These are phyloP conservation scores for Selenicereus undatus DNA, from an alignment of 148 eudicot genomes.

Conservation along the genomic window DNA sequence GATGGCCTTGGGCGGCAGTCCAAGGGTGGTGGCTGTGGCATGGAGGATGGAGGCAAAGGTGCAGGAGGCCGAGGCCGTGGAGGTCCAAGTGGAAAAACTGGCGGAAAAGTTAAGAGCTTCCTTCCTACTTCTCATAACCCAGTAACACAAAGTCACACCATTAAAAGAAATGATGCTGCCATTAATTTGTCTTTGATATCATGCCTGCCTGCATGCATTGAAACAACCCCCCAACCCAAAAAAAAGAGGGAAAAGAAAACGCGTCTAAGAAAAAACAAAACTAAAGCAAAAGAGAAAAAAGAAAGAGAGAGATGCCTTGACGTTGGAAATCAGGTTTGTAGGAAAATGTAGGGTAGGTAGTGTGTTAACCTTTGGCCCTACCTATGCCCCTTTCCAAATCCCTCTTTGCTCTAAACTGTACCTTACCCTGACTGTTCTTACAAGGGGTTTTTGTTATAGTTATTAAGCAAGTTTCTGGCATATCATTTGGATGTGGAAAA, in stretches of 20 bases:
- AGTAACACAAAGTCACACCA: background rate
- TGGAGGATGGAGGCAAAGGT: constrained; percentile 62
- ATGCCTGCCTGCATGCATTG: background rate
- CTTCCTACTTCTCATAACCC: background rate
- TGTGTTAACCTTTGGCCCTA: background rate
- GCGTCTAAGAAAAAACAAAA: no score
- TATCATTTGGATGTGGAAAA: background rate
- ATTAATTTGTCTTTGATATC: background rate
- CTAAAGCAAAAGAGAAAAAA: no score
- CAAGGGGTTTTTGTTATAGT: no score
- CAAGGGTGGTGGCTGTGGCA: constrained; percentile 68
- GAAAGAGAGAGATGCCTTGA: background rate
- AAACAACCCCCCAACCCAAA: background rate
- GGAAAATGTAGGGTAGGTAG: background rate
- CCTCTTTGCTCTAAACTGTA: no score
- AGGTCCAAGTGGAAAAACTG: constrained; percentile 44
- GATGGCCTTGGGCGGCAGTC: constrained; percentile 54
- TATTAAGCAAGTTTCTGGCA: background rate
- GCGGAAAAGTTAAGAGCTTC: constrained; percentile 44
- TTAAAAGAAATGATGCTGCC: background rate
- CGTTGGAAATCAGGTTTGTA: no score
- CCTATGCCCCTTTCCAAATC: background rate
- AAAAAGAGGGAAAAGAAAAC: no score
- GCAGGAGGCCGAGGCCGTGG: constrained; percentile 65
- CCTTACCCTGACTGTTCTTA: no score